Percentiles rank a stretch among this genome's conserved stretches.
Conservation (phyloP, 2,329 filamentous ascomycete species). For the Pseudocercospora fuligena region DNA sequence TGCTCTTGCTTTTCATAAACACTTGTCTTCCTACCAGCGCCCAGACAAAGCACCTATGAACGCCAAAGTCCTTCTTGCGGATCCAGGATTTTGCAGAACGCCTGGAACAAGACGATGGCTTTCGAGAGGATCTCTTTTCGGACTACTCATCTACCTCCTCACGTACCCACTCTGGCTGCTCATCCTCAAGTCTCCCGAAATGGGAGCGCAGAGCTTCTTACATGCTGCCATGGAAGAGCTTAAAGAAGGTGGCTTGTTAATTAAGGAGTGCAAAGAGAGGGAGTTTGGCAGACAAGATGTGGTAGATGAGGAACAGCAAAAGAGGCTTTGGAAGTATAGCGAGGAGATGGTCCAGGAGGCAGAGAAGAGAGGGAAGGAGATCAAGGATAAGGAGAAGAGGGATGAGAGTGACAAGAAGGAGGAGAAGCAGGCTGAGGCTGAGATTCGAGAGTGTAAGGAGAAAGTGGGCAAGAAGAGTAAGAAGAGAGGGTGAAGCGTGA, state of each 20-base stretch:
- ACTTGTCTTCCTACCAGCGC: conserved; percentile 80
- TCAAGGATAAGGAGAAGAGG: conserved; percentile 63
- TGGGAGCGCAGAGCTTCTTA: conserved; percentile 85
- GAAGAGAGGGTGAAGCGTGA: conserved; percentile 15
- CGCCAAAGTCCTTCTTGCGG: conserved; percentile 80
- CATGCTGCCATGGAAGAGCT: conserved; percentile 82
- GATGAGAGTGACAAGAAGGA: conserved; percentile 45
- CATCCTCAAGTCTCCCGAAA: conserved; percentile 79
- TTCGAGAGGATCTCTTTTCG: conserved; percentile 80
- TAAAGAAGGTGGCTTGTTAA: conserved; percentile 68
- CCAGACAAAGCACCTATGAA: conserved; percentile 84
- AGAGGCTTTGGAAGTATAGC: conserved; percentile 87
- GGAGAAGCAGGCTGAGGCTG: conserved; percentile 38
- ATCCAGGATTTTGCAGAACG: conserved; percentile 83
- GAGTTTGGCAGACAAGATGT: conserved; percentile 75
- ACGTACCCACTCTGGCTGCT: conserved; percentile 86
- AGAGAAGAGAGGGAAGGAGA: conserved; percentile 77
- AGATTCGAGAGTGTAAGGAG: conserved; percentile 41
- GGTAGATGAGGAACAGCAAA: conserved; percentile 75
- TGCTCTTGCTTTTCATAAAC: conserved; percentile 88
- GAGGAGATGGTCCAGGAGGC: conserved; percentile 80
- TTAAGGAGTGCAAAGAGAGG: conserved; percentile 88
- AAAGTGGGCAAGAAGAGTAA: conserved; percentile 42
- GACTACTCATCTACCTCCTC: conserved; percentile 75
- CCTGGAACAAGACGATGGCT: conserved; percentile 88